Evolutionary conservation across 352 stramenopile genomes (phyloP).

Genomic region (Phytopythium mirpurense): DNA sequence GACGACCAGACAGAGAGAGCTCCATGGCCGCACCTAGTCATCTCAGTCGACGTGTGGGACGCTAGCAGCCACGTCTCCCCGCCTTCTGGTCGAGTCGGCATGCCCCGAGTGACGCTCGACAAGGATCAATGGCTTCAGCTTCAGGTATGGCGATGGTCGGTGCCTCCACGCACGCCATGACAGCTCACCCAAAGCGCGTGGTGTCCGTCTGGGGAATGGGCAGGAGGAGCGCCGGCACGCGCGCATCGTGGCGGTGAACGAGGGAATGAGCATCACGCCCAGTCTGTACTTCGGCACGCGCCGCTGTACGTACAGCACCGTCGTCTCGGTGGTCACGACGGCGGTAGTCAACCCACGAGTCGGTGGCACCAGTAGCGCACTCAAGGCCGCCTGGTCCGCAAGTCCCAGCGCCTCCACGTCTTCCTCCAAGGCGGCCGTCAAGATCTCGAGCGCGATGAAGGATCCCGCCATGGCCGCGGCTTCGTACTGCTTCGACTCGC

Average conservation of each 20-base stretch:
- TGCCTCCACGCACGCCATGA: too few relatives aligned
- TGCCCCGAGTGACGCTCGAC: constrained; percentile 4
- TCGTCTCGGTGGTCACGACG: constrained; percentile 66
- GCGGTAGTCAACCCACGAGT: constrained; percentile 24
- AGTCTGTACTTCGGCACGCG: constrained; percentile 71
- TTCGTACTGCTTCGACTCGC: constrained; percentile 5
- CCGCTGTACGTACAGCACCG: constrained; percentile 66
- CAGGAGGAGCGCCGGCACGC: constrained; percentile 40
- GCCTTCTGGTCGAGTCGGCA: background rate
- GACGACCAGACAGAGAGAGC: background rate
- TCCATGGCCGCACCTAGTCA: background rate
- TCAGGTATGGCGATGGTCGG: constrained; percentile 5
- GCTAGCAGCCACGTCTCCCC: too few relatives aligned
- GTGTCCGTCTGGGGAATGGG: background rate
- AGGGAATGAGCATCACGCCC: constrained; percentile 42
- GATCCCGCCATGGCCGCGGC: constrained; percentile 1
- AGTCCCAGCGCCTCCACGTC: background rate
- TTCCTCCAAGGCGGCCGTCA: background rate
- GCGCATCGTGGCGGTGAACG: constrained; percentile 53
- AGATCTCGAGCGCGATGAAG: background rate
- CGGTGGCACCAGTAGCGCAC: background rate
- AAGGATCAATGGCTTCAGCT: constrained; percentile 47
- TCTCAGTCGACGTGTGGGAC: background rate
- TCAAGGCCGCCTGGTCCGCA: background rate
- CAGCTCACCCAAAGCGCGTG: background rate